phyloP scores from a whole-genome alignment of 257 asterid genomes.

The Coffea eugenioides region DNA sequence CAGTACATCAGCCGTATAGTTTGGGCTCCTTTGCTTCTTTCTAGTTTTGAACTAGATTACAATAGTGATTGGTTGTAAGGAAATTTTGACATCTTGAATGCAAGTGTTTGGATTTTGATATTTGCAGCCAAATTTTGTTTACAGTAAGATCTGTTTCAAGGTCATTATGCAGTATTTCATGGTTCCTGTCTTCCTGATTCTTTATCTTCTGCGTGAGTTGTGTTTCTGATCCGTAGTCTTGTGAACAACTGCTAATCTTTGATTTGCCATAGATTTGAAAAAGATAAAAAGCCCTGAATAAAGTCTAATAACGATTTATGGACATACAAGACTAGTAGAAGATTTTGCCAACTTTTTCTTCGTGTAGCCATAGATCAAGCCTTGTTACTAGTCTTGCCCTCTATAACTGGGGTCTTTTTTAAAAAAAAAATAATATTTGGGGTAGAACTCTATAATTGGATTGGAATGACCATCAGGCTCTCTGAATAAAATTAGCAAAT shows the following conservation, averaged over 20 bases:
- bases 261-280: too few relatives aligned
- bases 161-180: background rate
- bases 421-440: too few relatives aligned
- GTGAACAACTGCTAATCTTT: too few relatives aligned
- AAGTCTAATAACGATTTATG: too few relatives aligned
- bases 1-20: background rate
- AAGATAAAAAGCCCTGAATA: too few relatives aligned
- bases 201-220: background rate
- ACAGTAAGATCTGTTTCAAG: background rate
- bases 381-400: background rate
- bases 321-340: too few relatives aligned
- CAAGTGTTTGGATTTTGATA: background rate
- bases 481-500: background rate
- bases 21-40: background rate
- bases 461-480: background rate
- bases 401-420: too few relatives aligned
- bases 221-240: background rate
- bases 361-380: too few relatives aligned
- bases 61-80: background rate
- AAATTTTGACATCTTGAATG: background rate
- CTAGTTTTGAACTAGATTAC: background rate
- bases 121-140: background rate
- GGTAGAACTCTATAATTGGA: background rate
- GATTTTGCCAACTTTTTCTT: too few relatives aligned
- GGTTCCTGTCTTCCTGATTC: background rate